Evolutionary conservation across 2,329 filamentous ascomycete species (phyloP).

Genomic region (Pseudogymnoascus sp.): DNA sequence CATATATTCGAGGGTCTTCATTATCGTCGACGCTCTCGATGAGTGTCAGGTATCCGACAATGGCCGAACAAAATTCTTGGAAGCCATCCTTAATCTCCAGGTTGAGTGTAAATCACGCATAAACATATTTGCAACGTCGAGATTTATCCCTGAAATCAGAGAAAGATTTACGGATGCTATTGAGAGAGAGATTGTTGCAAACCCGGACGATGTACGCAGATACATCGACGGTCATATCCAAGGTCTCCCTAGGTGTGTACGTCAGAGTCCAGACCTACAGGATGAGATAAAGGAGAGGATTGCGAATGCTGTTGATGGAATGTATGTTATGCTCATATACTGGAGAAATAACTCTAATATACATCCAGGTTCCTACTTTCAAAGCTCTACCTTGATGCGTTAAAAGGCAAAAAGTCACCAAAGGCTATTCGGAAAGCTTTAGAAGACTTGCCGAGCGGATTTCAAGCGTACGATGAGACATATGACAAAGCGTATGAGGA

Average conservation of each 20-base stretch:
- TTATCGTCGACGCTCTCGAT: conserved; percentile 17
- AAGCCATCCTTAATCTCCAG: conserved; percentile 22
- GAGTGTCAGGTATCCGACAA: conserved; percentile 13
- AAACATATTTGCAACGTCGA: conserved; percentile 30
- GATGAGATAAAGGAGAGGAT: conserved; percentile 22
- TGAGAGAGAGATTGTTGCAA: conserved; percentile 28
- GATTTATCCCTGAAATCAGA: conserved; percentile 24
- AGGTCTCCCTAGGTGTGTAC: conserved; percentile 18
- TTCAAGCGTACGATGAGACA: conserved; percentile 16
- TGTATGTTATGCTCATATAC: conserved; percentile 24
- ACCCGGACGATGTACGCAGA: conserved; percentile 24
- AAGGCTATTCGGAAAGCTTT: conserved; percentile 27
- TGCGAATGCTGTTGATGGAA: conserved; percentile 23
- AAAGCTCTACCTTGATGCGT: conserved; percentile 27
- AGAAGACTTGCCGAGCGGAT: conserved; percentile 23
- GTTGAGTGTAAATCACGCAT: background rate
- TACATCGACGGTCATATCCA: conserved; percentile 25
- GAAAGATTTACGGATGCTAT: conserved; percentile 16
- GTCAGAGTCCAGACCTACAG: conserved; percentile 17
- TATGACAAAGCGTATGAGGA: conserved; percentile 18
- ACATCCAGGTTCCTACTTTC: conserved; percentile 20
- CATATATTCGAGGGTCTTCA: conserved; percentile 17
- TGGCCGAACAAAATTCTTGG: background rate
- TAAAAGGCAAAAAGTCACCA: conserved; percentile 22
- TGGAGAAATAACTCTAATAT: background rate